Conservation (phyloP, 331 rosid species). For the Spiraea crenata region DNA sequence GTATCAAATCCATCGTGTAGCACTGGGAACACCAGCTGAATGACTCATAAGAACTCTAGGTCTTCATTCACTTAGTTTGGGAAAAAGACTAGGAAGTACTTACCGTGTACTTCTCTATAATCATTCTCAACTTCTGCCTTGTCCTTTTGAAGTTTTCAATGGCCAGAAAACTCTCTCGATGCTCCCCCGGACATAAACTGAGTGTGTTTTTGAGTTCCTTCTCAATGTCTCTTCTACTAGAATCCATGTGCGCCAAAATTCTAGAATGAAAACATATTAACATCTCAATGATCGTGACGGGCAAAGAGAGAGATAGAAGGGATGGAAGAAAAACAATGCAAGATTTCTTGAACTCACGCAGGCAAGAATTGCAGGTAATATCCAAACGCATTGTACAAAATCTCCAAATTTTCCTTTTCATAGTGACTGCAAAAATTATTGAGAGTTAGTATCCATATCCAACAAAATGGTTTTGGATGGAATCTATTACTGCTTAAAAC, state of each 20-base stretch:
- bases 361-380: slow-evolving; percentile 87
- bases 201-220: slow-evolving; percentile 57
- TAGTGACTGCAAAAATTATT: slow-evolving; percentile 40
- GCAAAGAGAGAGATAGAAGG: slow-evolving; percentile 14
- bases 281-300: not conserved
- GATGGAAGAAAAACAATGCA: not conserved
- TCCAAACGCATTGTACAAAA: slow-evolving; percentile 75
- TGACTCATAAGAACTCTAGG: not conserved
- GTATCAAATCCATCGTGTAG: not conserved
- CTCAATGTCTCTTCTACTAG: slow-evolving; percentile 47
- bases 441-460: not conserved
- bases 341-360: slow-evolving; percentile 44
- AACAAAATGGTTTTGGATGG: not conserved
- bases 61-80: not conserved
- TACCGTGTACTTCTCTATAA: slow-evolving; percentile 77
- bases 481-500: not conserved
- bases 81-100: slow-evolving; percentile 27
- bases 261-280: slow-evolving; percentile 36
- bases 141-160: slow-evolving; percentile 57
- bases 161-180: slow-evolving; percentile 51
- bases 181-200: slow-evolving; percentile 74
- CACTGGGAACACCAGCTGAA: not conserved
- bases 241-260: slow-evolving; percentile 54
- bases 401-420: slow-evolving; percentile 39
- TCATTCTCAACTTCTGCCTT: slow-evolving; percentile 76